A percentile compares a stretch with the other conserved stretches of the same genome.
Conservation (phyloP, 768 basidiomycete species). For the Lactarius tabidus region DNA sequence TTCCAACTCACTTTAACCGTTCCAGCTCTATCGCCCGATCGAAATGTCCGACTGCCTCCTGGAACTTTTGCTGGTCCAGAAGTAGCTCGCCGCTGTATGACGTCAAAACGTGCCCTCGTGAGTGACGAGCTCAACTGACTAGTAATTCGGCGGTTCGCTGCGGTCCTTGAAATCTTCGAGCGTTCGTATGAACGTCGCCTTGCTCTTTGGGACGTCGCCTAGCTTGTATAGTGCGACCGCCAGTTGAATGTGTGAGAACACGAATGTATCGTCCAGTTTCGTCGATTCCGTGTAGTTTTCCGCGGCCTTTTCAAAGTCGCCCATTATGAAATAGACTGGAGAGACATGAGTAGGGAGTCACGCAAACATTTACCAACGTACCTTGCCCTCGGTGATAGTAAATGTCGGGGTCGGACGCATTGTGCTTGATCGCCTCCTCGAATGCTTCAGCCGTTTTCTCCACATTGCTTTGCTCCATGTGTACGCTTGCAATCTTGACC, state of each 20-base stretch:
- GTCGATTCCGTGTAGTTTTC: slow-evolving; percentile 89
- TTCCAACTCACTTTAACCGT: slow-evolving; percentile 54
- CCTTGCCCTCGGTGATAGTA: slow-evolving; percentile 99
- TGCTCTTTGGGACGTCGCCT: slow-evolving; percentile 69
- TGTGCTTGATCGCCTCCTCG: slow-evolving; percentile 79
- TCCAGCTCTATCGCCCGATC: slow-evolving; percentile 89
- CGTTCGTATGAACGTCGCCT: slow-evolving; percentile 87
- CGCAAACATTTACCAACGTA: slow-evolving; percentile 30
- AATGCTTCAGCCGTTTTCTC: slow-evolving; percentile 85
- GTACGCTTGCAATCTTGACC: slow-evolving; percentile 94
- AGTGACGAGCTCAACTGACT: slow-evolving; percentile 53
- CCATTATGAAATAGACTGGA: slow-evolving; percentile 90
- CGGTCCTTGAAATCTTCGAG: slow-evolving; percentile 79
- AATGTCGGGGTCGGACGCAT: slow-evolving; percentile 87
- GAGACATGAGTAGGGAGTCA: background rate
- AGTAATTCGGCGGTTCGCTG: slow-evolving; percentile 93
- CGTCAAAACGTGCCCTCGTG: slow-evolving; percentile 4
- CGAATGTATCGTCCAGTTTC: slow-evolving; percentile 81
- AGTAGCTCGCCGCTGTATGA: slow-evolving; percentile 80
- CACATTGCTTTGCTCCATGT: slow-evolving; percentile 92
- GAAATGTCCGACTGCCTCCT: slow-evolving; percentile 89
- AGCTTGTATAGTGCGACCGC: slow-evolving; percentile 97
- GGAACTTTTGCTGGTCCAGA: slow-evolving; percentile 84
- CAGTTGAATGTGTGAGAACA: slow-evolving; percentile 95
- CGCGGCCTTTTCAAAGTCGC: slow-evolving; percentile 80